These are phyloP conservation scores for Nemania sp. DNA, from an alignment of 2,329 filamentous ascomycete species.

Conservation along the genomic window DNA sequence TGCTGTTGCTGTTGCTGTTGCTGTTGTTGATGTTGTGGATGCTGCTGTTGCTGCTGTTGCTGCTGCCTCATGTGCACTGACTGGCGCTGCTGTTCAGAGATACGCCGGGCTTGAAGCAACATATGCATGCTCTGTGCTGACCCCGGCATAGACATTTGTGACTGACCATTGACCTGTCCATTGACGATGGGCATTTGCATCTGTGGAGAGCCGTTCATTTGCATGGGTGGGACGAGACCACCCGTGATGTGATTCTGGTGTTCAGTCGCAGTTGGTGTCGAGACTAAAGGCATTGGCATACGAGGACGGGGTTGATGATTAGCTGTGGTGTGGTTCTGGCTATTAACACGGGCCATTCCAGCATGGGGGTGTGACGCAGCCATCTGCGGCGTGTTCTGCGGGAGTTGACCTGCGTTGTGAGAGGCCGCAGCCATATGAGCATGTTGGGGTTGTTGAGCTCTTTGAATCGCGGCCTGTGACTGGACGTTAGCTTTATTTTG, in stretches of 20 bases:
- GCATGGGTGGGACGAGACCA: slow-evolving; percentile 58
- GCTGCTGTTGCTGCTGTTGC: slow-evolving; percentile 46
- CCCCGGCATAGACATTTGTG: slow-evolving; percentile 61
- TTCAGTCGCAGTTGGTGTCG: slow-evolving; percentile 54
- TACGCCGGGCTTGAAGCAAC: slow-evolving; percentile 67
- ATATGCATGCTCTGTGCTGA: slow-evolving; percentile 56
- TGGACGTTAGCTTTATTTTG: slow-evolving; percentile 36
- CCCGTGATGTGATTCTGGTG: slow-evolving; percentile 55
- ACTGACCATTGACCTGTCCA: slow-evolving; percentile 60
- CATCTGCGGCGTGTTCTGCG: slow-evolving; percentile 45
- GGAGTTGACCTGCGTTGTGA: slow-evolving; percentile 43
- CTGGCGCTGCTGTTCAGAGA: slow-evolving; percentile 67
- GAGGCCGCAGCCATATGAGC: slow-evolving; percentile 50
- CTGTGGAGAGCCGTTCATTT: slow-evolving; percentile 69
- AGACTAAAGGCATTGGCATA: slow-evolving; percentile 55
- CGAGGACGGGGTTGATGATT: slow-evolving; percentile 54
- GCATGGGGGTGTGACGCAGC: slow-evolving; percentile 41
- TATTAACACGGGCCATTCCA: slow-evolving; percentile 47
- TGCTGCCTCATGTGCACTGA: slow-evolving; percentile 51
- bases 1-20: slow-evolving; percentile 38
- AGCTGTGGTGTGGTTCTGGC: slow-evolving; percentile 51
- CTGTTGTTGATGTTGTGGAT: slow-evolving; percentile 43
- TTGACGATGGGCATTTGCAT: slow-evolving; percentile 69
- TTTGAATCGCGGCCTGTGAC: slow-evolving; percentile 49
- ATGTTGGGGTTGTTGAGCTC: slow-evolving; percentile 50